A percentile compares a stretch with the other conserved stretches of the same genome.
These are phyloP conservation scores for Leptographium procerum DNA, from an alignment of 2,329 filamentous ascomycete species.

Conservation along the genomic window DNA sequence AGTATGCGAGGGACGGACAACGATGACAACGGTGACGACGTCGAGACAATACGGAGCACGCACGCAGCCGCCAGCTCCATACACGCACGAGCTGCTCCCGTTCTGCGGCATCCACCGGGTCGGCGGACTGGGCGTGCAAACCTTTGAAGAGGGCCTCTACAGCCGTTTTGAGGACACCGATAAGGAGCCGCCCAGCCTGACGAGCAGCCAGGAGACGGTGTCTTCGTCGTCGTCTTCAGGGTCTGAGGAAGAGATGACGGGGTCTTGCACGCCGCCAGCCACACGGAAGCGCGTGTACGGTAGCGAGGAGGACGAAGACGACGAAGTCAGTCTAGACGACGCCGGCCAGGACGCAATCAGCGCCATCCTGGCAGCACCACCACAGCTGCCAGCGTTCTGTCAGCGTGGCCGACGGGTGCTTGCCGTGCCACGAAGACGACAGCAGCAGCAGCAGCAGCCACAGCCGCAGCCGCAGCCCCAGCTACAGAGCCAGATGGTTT, in stretches of 20 bases:
- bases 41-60: too few species aligned
- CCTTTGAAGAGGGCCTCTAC: slow-evolving; percentile 17
- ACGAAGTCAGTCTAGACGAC: neutral
- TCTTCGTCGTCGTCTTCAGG: slow-evolving; percentile 24
- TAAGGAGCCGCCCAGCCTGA: slow-evolving; percentile 28
- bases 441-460: neutral
- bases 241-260: slow-evolving; percentile 9
- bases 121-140: slow-evolving; percentile 55
- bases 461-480: slow-evolving; percentile 7
- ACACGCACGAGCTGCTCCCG: slow-evolving; percentile 53
- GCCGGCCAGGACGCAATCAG: slow-evolving; percentile 30
- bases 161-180: slow-evolving; percentile 8
- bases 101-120: slow-evolving; percentile 73
- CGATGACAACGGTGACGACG: neutral
- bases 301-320: neutral
- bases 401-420: slow-evolving; percentile 31
- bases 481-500: neutral
- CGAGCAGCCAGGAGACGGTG: slow-evolving; percentile 44
- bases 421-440: slow-evolving; percentile 31
- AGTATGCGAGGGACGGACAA: neutral
- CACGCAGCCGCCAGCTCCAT: neutral
- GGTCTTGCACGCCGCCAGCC: slow-evolving; percentile 7
- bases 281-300: neutral
- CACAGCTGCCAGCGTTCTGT: slow-evolving; percentile 16
- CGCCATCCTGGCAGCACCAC: too few species aligned